Evolutionary conservation across 1,284 basidiomycete genomes (phyloP).

Genomic region (Ganoderma sp.): DNA sequence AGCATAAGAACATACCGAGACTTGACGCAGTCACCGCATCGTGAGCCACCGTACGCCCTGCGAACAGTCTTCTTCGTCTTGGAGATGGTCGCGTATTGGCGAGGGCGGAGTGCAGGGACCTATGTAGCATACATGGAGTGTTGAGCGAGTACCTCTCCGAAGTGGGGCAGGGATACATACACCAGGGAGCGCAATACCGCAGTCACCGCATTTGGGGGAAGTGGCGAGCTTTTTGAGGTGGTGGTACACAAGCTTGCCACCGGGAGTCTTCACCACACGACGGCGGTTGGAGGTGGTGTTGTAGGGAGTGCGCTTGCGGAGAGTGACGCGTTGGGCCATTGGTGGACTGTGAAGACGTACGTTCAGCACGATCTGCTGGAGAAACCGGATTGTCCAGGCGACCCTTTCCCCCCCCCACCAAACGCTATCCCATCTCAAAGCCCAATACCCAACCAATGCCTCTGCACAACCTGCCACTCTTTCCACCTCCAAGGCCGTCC

Average conservation of each 20-base stretch:
- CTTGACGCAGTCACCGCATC: conserved; percentile 92
- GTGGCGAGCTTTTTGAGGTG: conserved; percentile 87
- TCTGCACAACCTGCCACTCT: neutral
- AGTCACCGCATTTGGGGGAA: conserved; percentile 97
- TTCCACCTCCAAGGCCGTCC: neutral
- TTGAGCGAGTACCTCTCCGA: neutral
- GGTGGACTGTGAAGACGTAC: conserved; percentile 34
- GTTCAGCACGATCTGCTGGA: conserved; percentile 22
- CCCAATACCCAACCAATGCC: neutral
- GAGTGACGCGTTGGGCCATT: conserved; percentile 99
- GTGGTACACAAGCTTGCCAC: conserved; percentile 91
- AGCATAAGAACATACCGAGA: conserved; percentile 68
- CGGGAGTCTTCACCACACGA: conserved; percentile 96
- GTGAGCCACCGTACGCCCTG: conserved; percentile 94
- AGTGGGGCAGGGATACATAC: conserved; percentile 56
- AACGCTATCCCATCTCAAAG: neutral
- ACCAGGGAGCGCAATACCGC: conserved; percentile 89
- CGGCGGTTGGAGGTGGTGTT: conserved; percentile 98
- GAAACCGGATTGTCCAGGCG: conserved; percentile 9
- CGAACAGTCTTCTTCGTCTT: conserved; percentile 96
- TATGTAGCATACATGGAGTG: conserved; percentile 40
- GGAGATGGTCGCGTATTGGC: conserved; percentile 91
- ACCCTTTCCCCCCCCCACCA: conserved; percentile 3
- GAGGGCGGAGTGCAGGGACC: conserved; percentile 92
- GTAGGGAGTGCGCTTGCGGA: conserved; percentile 98